Evolutionary conservation across 306 rosid species (phyloP).

Genomic region (Urtica urens): DNA sequence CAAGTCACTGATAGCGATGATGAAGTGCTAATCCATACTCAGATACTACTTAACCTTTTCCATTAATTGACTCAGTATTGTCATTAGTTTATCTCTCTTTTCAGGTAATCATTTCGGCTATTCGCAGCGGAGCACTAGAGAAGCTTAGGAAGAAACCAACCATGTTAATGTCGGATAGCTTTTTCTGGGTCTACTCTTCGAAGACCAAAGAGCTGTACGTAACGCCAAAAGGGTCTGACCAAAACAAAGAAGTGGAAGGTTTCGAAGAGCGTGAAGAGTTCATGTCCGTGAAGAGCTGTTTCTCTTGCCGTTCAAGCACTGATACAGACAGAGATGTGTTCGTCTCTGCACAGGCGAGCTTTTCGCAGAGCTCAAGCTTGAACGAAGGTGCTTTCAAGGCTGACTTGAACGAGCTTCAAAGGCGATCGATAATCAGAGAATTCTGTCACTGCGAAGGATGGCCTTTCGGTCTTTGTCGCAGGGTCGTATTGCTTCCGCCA

Average conservation of each 20-base stretch:
- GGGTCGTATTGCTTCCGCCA: conserved; percentile 85
- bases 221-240: conserved; percentile 18
- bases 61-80: background rate
- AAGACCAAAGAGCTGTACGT: conserved; percentile 37
- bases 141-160: conserved; percentile 41
- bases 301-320: conserved; percentile 46
- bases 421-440: conserved; percentile 57
- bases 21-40: conserved; percentile 38
- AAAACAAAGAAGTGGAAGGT: conserved; percentile 16
- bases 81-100: background rate
- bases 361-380: conserved; percentile 62
- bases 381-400: conserved; percentile 13
- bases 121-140: conserved; percentile 57
- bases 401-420: conserved; percentile 37
- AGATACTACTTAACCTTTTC: background rate
- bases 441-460: conserved; percentile 81
- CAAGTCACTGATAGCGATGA: conserved; percentile 47
- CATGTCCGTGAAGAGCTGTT: conserved; percentile 53
- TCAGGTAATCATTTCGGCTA: conserved; percentile 62
- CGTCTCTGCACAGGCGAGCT: conserved; percentile 48
- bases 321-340: conserved; percentile 39
- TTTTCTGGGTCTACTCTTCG: conserved; percentile 51
- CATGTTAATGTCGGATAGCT: conserved; percentile 25
- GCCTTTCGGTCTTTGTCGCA: conserved; percentile 88
- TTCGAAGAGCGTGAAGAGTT: conserved; percentile 43